phyloP scores from a whole-genome alignment of 2,329 filamentous ascomycete genomes.

The Huntiella decipiens region DNA sequence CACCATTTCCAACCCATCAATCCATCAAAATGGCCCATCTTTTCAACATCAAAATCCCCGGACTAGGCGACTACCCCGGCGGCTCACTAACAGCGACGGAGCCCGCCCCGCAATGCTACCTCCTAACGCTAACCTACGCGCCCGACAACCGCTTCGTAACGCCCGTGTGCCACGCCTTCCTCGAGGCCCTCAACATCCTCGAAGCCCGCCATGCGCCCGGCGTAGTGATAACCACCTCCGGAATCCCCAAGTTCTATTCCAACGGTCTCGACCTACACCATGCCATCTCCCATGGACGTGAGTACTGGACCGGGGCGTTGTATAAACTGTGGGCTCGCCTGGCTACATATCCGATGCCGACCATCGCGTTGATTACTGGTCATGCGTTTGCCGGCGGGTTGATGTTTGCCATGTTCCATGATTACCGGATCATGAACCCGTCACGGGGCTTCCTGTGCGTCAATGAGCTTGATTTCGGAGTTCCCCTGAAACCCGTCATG shows the following conservation, averaged over 20 bases:
- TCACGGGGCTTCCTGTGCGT: conserved; percentile 55
- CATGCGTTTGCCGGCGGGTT: conserved; percentile 70
- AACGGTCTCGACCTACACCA: conserved; percentile 65
- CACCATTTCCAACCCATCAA: neutral
- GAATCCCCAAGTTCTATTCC: conserved; percentile 60
- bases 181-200: conserved; percentile 56
- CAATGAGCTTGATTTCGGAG: conserved; percentile 67
- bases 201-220: conserved; percentile 46
- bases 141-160: conserved; percentile 61
- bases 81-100: conserved; percentile 44
- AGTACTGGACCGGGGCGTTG: conserved; percentile 34
- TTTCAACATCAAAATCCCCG: conserved; percentile 40
- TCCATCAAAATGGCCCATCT: conserved; percentile 17
- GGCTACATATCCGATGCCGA: conserved; percentile 54
- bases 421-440: conserved; percentile 63
- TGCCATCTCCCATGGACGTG: conserved; percentile 36
- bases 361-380: conserved; percentile 58
- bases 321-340: conserved; percentile 8
- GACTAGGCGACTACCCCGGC: conserved; percentile 25
- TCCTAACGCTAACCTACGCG: conserved; percentile 51
- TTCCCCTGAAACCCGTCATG: conserved; percentile 58
- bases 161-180: conserved; percentile 45
- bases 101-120: conserved; percentile 43
- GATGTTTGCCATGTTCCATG: conserved; percentile 65
- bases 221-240: conserved; percentile 58